Conservation (phyloP, 2,329 filamentous ascomycete genomes). For the Neofusicoccum sp. region DNA sequence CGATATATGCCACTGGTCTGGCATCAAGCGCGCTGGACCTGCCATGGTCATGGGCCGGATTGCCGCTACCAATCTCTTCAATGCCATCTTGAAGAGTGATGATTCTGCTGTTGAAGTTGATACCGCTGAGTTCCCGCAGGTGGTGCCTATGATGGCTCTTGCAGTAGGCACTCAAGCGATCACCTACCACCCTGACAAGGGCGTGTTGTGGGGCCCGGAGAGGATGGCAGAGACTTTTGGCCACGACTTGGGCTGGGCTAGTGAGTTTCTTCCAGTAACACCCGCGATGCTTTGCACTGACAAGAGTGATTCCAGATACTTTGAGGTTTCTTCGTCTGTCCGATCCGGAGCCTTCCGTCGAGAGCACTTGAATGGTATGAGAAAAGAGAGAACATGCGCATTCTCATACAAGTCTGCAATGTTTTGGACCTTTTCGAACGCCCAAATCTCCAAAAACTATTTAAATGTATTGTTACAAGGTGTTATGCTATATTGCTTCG, state of each 20-base stretch:
- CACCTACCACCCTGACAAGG: conserved; percentile 60
- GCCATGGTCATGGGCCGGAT: conserved; percentile 75
- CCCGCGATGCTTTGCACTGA: neutral
- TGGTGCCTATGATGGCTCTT: conserved; percentile 68
- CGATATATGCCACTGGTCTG: conserved; percentile 71
- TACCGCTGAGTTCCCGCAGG: conserved; percentile 42
- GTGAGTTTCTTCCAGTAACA: conserved; percentile 48
- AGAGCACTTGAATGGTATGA: neutral
- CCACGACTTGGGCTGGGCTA: conserved; percentile 64
- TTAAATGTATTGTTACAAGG: too few relatives aligned
- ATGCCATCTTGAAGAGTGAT: conserved; percentile 39
- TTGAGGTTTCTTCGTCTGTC: conserved; percentile 4
- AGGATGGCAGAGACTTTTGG: conserved; percentile 67
- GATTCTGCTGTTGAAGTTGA: conserved; percentile 27
- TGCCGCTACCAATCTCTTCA: conserved; percentile 60
- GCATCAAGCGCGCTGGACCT: conserved; percentile 77
- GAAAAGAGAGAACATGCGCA: neutral
- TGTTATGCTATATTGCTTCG: too few relatives aligned
- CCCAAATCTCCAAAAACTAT: too few relatives aligned
- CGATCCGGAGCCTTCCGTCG: neutral
- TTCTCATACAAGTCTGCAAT: neutral
- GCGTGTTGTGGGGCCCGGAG: conserved; percentile 63
- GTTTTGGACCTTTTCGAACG: too few relatives aligned
- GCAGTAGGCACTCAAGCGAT: conserved; percentile 72
- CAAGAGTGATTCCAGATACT: neutral